These are phyloP conservation scores for Cutaneotrichosporon cavernicola DNA, from an alignment of 1,284 basidiomycete genomes.

Conservation along the genomic window DNA sequence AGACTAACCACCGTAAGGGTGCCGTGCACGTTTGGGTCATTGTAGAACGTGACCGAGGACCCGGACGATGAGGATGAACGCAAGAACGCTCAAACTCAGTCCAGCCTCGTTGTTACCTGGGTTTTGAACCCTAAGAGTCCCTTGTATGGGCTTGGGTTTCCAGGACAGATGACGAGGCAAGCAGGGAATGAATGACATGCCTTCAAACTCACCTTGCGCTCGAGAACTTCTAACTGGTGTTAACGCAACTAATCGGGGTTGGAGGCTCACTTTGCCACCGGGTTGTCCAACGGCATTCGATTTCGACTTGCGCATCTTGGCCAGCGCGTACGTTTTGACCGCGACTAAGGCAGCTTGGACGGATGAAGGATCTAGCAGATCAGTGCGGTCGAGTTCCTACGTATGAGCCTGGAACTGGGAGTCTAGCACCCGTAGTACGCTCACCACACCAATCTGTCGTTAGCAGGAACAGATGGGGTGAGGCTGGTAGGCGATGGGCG, in stretches of 20 bases:
- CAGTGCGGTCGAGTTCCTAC: constrained; percentile 12
- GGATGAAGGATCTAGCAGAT: constrained; percentile 24
- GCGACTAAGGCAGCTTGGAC: constrained; percentile 25
- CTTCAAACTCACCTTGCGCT: constrained; percentile 8
- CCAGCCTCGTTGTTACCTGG: no score
- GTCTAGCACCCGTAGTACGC: neutral
- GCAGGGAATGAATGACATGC: no score
- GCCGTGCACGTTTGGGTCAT: no score
- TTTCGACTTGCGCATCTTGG: constrained; percentile 35
- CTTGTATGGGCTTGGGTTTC: no score
- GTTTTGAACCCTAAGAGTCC: no score
- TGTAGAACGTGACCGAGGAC: no score
- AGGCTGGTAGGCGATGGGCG: neutral
- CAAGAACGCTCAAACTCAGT: no score
- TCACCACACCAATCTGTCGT: constrained; percentile 19
- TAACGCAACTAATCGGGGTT: neutral
- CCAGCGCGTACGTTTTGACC: constrained; percentile 32
- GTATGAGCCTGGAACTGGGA: neutral
- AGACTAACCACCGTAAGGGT: neutral
- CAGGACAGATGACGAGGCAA: no score
- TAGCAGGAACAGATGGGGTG: neutral
- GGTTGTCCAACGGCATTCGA: constrained; percentile 25
- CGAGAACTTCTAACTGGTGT: constrained; percentile 7
- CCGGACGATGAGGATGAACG: neutral
- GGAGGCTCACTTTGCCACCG: constrained; percentile 30